phyloP scores from a whole-genome alignment of 1,139 yeast species.

The Lizanozyma gosingica region DNA sequence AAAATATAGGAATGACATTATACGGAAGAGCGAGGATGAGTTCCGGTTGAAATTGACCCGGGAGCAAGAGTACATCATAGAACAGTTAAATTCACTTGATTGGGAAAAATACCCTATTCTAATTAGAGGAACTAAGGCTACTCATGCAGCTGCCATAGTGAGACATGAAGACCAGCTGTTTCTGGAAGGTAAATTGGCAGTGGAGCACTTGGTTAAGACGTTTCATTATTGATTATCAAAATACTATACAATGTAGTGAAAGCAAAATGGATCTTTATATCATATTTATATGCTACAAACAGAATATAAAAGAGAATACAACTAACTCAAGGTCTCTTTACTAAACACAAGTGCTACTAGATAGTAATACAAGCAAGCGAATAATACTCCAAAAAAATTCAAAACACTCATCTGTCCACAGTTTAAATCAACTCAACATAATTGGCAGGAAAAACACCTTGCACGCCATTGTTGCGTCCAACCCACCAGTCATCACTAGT shows the following conservation, averaged over 20 bases:
- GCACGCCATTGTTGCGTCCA: conserved; percentile 71
- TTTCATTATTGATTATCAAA: not conserved
- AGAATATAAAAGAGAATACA: conserved; percentile 10
- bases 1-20: not conserved
- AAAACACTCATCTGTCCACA: too few species aligned
- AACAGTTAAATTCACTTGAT: conserved; percentile 43
- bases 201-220: conserved; percentile 47
- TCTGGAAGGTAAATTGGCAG: conserved; percentile 61
- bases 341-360: too few species aligned
- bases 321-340: too few species aligned
- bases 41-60: conserved; percentile 30
- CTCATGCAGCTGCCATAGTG: conserved; percentile 79
- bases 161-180: conserved; percentile 42
- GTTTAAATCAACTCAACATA: conserved; percentile 72
- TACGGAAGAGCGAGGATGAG: conserved; percentile 7
- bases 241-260: too few species aligned
- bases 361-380: too few species aligned
- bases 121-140: conserved; percentile 52
- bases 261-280: too few species aligned
- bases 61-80: conserved; percentile 44
- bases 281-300: too few species aligned
- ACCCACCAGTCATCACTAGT: conserved; percentile 99
- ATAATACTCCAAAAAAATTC: too few species aligned
- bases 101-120: conserved; percentile 72
- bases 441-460: conserved; percentile 96